A percentile compares a stretch with the other conserved stretches of the same genome.
Conservation (phyloP, 2,329 filamentous ascomycete genomes). For the Ascomycota sp. region DNA sequence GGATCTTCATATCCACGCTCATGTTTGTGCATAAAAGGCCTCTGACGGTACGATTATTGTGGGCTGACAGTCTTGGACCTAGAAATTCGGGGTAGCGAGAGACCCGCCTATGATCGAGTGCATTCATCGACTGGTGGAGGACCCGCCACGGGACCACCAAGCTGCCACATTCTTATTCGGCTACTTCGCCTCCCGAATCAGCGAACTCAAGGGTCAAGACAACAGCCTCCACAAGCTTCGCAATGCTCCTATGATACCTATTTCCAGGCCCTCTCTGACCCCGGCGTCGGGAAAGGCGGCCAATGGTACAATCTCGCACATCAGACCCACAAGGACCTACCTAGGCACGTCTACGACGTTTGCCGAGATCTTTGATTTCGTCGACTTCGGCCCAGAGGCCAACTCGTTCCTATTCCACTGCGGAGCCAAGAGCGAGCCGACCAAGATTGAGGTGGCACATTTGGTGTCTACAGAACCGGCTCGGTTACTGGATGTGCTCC, state of each 20-base stretch:
- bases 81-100: constrained; percentile 66
- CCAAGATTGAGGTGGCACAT: constrained; percentile 62
- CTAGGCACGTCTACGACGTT: constrained; percentile 53
- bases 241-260: constrained; percentile 51
- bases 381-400: constrained; percentile 74
- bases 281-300: constrained; percentile 19
- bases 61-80: constrained; percentile 2
- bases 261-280: constrained; percentile 17
- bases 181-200: constrained; percentile 62
- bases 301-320: constrained; percentile 10
- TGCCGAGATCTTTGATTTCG: constrained; percentile 87
- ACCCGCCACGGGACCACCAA: constrained; percentile 45
- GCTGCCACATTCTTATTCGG: constrained; percentile 56
- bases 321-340: constrained; percentile 58
- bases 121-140: constrained; percentile 48
- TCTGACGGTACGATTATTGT: neutral
- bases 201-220: constrained; percentile 40
- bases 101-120: constrained; percentile 67
- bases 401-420: constrained; percentile 78
- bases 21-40: constrained; percentile 14
- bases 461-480: constrained; percentile 72
- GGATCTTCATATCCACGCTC: constrained; percentile 62
- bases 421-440: constrained; percentile 81
- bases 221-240: constrained; percentile 38
- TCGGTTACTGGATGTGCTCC: constrained; percentile 58